These are phyloP conservation scores for Excoecaria cochinchinensis DNA, from an alignment of 345 rosid genomes.

Conservation along the genomic window DNA sequence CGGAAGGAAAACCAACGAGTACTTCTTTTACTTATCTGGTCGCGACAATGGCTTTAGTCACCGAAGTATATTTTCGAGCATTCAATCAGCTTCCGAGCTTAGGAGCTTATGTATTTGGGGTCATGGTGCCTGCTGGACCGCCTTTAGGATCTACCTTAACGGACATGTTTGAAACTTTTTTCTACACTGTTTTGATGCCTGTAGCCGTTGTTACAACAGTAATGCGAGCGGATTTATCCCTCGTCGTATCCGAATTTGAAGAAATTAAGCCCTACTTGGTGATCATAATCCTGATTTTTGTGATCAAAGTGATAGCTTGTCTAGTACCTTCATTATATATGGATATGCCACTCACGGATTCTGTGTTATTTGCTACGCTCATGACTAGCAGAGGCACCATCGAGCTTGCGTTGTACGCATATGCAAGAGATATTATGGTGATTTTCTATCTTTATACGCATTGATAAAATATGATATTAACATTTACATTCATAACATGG, in stretches of 20 bases:
- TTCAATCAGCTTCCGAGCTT: slow-evolving; percentile 12
- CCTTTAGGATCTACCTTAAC: slow-evolving; percentile 42
- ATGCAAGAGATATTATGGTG: not conserved
- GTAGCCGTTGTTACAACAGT: slow-evolving; percentile 21
- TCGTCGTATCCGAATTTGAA: not conserved
- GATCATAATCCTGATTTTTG: not conserved
- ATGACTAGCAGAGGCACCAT: not conserved
- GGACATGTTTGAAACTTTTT: slow-evolving; percentile 26
- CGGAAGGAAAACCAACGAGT: slow-evolving; percentile 32
- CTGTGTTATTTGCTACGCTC: not conserved
- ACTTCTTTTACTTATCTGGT: slow-evolving; percentile 7
- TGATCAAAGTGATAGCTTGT: slow-evolving; percentile 14
- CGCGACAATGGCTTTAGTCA: slow-evolving; percentile 17
- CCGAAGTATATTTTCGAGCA: slow-evolving; percentile 4
- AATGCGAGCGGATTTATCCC: slow-evolving; percentile 24
- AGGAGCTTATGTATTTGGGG: slow-evolving; percentile 36
- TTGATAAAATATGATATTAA: not conserved
- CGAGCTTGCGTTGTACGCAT: not conserved
- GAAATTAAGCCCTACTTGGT: not conserved
- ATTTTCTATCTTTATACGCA: not conserved
- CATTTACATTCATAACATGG: too few species aligned
- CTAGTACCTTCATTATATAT: not conserved
- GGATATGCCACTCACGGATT: not conserved
- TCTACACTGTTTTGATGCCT: slow-evolving; percentile 30
- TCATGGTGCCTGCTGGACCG: slow-evolving; percentile 43